Conservation (phyloP, 2,329 filamentous ascomycete genomes). For the Trichophyton schoenleinii region DNA sequence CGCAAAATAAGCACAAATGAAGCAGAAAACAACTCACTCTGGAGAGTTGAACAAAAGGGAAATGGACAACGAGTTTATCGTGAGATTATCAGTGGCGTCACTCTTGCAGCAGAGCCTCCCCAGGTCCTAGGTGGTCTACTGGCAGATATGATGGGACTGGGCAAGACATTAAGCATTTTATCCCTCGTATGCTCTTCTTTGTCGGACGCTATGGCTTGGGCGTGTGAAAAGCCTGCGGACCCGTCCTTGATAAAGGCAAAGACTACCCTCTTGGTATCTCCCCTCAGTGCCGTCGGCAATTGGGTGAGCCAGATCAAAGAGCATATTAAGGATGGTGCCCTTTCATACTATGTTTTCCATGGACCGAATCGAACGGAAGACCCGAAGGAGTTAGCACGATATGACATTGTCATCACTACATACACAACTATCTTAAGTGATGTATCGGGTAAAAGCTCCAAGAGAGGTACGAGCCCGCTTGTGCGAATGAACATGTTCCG, state of each 20-base stretch:
- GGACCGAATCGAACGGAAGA: conserved; percentile 63
- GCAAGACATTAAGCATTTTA: conserved; percentile 74
- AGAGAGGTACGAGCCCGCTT: conserved; percentile 48
- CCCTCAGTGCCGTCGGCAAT: conserved; percentile 80
- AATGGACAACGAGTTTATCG: conserved; percentile 54
- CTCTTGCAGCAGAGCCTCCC: conserved; percentile 46
- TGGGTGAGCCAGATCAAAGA: conserved; percentile 87
- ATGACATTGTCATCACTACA: conserved; percentile 81
- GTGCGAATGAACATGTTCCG: conserved; percentile 81
- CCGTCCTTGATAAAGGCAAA: conserved; percentile 48
- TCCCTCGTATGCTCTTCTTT: conserved; percentile 60
- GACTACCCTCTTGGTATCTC: conserved; percentile 75
- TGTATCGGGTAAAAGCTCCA: conserved; percentile 52
- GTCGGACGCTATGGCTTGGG: conserved; percentile 52
- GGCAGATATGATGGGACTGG: conserved; percentile 81
- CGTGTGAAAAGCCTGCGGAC: conserved; percentile 37
- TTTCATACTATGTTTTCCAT: conserved; percentile 77
- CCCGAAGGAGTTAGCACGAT: conserved; percentile 53
- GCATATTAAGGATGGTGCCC: conserved; percentile 53
- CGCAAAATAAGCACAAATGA: conserved; percentile 47
- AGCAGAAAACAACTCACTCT: conserved; percentile 58
- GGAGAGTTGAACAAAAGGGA: conserved; percentile 50
- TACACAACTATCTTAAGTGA: conserved; percentile 82
- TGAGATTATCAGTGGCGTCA: conserved; percentile 73
- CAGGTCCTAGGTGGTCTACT: conserved; percentile 62